Base-by-base conservation (phyloP, 164 flowering plant genomes). In the Chloranthus sessilifolius region DNA sequence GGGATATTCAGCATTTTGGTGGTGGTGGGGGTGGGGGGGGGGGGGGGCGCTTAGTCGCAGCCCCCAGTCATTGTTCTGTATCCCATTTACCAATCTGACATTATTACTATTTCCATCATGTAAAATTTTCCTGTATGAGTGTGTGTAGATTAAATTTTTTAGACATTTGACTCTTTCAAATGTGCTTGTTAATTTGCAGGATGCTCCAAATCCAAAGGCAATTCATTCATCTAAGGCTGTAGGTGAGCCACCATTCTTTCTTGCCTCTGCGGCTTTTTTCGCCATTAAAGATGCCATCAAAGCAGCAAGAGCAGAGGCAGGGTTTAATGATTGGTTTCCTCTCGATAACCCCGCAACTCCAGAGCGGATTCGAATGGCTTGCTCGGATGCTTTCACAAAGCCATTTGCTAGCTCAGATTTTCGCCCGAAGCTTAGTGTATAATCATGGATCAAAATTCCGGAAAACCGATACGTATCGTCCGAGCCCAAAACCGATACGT, bases 201-300 rank as follows among this genome's bases (percentile, higher is more conserved):
- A 68, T 48, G 76, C 75, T 59, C 95, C 88, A 29, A 94, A 94
- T 56, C 61, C 48, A 20, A 86, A 73, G 63, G 97, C 96, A 46
- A 77, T 94, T 44, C 97, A 94, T 57, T 94, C 97, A 31, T 88
- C 95, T 1, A 94, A 94, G 73, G 99, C 97, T 15, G 97, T 89
- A 0, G 99, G 99, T 4, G 99, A 94, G 61, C 97, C 97, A 45
- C 99, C 99, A 12, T 92, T 92, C 55, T 92, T 92, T 50, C 80
- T 92, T 43, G 99, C 97, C 5, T 81, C 97, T 23, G 33, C 95
- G 8, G 95, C 80, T 28, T 83, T 92, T 43, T 92, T 92, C 41
- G 99, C 92, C 47, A 88, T 92, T 59, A 92, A 92, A 58, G 95
- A 92, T 58, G 99, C 97, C 11, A 81, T 92, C 31, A 47, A 44